These are phyloP conservation scores for Xylaria multiplex DNA, from an alignment of 2,329 filamentous ascomycete genomes.

Conservation along the genomic window DNA sequence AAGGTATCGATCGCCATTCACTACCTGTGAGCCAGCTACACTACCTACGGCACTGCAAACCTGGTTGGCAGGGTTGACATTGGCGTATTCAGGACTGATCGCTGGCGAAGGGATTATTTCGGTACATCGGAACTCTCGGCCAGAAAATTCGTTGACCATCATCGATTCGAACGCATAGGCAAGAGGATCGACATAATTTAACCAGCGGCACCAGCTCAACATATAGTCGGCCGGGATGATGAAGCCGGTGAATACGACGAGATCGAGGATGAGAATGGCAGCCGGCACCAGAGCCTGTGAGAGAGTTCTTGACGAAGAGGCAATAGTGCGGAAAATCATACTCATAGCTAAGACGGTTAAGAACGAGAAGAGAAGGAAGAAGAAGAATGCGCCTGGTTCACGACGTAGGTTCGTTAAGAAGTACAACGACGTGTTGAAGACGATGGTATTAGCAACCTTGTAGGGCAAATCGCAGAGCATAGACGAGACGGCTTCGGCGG, in stretches of 20 bases:
- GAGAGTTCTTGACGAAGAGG: conserved; percentile 76
- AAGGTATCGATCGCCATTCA: conserved; percentile 70
- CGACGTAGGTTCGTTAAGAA: conserved; percentile 87
- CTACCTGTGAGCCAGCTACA: conserved; percentile 59
- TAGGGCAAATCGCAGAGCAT: conserved; percentile 89
- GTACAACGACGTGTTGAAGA: conserved; percentile 84
- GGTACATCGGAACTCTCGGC: conserved; percentile 66
- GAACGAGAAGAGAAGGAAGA: conserved; percentile 83
- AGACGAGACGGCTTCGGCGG: conserved; percentile 85
- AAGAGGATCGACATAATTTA: conserved; percentile 82
- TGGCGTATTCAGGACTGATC: conserved; percentile 51
- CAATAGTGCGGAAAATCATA: conserved; percentile 86
- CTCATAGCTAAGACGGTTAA: conserved; percentile 80
- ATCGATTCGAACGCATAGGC: conserved; percentile 83
- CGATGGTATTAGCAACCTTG: conserved; percentile 77
- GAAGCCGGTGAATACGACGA: conserved; percentile 78
- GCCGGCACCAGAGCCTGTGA: conserved; percentile 71
- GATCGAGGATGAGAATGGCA: conserved; percentile 69
- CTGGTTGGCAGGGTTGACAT: conserved; percentile 53
- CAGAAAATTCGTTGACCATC: conserved; percentile 84
- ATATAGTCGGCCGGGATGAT: conserved; percentile 74
- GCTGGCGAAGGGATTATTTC: conserved; percentile 55
- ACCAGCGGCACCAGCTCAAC: conserved; percentile 83
- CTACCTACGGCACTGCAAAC: conserved; percentile 71
- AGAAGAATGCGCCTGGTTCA: conserved; percentile 81